Evolutionary conservation across 140 eudicot species (phyloP).

Genomic region (Cichorium intybus): DNA sequence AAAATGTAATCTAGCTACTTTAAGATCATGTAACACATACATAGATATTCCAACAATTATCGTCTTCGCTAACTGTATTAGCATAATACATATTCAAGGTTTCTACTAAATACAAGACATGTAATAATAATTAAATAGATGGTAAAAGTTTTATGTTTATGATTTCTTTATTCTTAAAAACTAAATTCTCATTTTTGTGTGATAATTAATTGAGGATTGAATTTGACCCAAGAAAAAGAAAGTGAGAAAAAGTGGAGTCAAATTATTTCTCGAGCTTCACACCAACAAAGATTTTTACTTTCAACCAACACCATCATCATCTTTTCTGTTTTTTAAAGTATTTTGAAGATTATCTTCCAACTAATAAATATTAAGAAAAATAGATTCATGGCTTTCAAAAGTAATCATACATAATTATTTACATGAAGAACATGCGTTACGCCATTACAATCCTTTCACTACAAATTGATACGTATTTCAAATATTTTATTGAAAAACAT

Average conservation of each 20-base stretch:
- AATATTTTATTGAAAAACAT: not conserved
- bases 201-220: not conserved
- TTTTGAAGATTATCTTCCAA: constrained; percentile 4
- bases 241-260: constrained; percentile 20
- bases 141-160: not conserved
- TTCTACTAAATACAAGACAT: not conserved
- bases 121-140: not conserved
- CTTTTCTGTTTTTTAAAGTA: not conserved
- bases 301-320: constrained; percentile 43
- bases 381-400: constrained; percentile 14
- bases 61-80: not conserved
- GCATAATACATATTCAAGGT: not conserved
- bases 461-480: not conserved
- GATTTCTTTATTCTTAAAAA: not conserved
- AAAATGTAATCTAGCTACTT: not conserved
- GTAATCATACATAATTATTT: constrained; percentile 33
- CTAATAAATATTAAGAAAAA: constrained; percentile 1
- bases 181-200: not conserved
- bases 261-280: constrained; percentile 38
- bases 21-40: not conserved
- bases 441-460: constrained; percentile 1
- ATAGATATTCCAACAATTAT: not conserved
- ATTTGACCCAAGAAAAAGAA: constrained; percentile 32
- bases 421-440: constrained; percentile 22
- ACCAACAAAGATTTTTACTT: constrained; percentile 38